These are phyloP conservation scores for Hericium alpestre DNA, from an alignment of 768 basidiomycete genomes.

Conservation along the genomic window DNA sequence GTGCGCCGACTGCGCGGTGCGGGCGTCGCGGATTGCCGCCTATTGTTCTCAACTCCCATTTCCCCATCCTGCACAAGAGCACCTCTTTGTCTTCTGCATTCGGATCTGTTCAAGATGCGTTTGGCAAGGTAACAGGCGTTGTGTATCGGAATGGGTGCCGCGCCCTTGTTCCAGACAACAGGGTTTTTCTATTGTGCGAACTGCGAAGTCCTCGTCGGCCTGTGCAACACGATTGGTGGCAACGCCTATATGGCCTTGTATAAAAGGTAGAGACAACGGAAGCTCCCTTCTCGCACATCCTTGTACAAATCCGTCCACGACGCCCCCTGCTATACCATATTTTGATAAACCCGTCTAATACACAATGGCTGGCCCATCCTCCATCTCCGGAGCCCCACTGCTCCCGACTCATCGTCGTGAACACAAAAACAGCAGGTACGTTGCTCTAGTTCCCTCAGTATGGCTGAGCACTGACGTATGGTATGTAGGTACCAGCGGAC, in stretches of 20 bases:
- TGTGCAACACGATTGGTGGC: no score
- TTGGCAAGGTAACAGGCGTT: no score
- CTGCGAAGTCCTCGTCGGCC: neutral
- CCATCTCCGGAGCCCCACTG: neutral
- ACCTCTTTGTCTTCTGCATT: neutral
- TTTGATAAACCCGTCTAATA: neutral
- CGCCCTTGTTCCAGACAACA: neutral
- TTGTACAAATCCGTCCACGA: neutral
- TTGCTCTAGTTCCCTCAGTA: neutral
- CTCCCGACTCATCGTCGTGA: no score
- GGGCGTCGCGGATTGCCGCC: neutral
- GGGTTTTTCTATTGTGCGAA: neutral
- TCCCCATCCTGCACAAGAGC: neutral
- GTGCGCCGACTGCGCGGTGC: neutral
- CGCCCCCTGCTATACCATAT: neutral
- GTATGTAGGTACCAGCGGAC: neutral
- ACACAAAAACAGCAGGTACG: neutral
- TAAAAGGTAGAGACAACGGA: neutral
- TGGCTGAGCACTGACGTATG: no score
- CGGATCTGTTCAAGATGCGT: neutral
- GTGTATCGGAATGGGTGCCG: neutral
- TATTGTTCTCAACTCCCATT: neutral
- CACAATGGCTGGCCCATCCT: neutral
- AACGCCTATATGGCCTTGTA: neutral
- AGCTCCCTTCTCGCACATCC: neutral